These are phyloP conservation scores for Lachnellula suecica DNA, from an alignment of 2,329 filamentous ascomycete genomes.

Conservation along the genomic window DNA sequence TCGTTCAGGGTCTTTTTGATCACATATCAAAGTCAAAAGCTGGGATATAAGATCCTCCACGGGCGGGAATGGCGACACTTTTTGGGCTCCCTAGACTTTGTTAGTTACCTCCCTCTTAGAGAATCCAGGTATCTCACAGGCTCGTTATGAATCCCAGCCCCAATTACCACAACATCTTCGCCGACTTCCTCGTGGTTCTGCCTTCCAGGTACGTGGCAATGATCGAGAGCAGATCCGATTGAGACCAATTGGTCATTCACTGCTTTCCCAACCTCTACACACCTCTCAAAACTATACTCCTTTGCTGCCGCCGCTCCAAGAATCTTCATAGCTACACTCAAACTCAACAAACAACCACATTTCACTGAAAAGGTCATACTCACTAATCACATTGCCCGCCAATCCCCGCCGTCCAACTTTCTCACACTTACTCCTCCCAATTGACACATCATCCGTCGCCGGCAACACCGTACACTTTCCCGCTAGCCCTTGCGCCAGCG, in stretches of 20 bases:
- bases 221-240: constrained; percentile 49
- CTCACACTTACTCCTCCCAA: constrained; percentile 51
- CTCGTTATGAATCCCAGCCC: constrained; percentile 67
- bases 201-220: constrained; percentile 51
- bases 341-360: not conserved
- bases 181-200: constrained; percentile 48
- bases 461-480: constrained; percentile 48
- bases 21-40: constrained; percentile 46
- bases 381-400: constrained; percentile 56
- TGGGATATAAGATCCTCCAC: constrained; percentile 46
- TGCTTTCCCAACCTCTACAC: constrained; percentile 27
- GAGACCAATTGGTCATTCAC: constrained; percentile 40
- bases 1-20: constrained; percentile 45
- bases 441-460: constrained; percentile 65
- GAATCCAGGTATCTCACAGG: constrained; percentile 41
- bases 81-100: constrained; percentile 33
- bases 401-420: constrained; percentile 62
- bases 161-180: constrained; percentile 57
- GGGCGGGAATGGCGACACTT: constrained; percentile 49
- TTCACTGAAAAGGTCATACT: constrained; percentile 11
- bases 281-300: constrained; percentile 23
- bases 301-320: constrained; percentile 27
- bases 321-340: constrained; percentile 37
- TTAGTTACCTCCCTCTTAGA: not conserved
- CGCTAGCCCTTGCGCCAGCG: constrained; percentile 47